These are phyloP conservation scores for Phytopythium helicoides DNA, from an alignment of 352 stramenopile genomes.

Conservation along the genomic window DNA sequence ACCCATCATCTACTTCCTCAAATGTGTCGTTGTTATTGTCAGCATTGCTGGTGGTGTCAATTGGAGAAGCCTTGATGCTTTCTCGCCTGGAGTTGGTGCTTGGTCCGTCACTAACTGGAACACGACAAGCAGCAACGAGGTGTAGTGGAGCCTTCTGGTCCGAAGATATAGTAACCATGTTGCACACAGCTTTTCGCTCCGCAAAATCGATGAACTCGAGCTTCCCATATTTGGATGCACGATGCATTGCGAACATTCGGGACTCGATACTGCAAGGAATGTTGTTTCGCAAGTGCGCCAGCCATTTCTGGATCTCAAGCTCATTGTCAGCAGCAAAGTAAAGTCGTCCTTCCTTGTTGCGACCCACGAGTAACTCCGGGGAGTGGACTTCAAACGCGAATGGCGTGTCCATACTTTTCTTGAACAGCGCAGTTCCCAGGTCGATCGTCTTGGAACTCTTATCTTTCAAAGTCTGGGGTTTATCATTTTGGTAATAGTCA, in stretches of 20 bases:
- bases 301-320: slow-evolving; percentile 88
- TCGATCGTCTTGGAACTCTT: slow-evolving; percentile 58
- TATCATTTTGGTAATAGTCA: slow-evolving; percentile 67
- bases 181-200: slow-evolving; percentile 44
- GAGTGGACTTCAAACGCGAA: slow-evolving; percentile 90
- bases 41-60: slow-evolving; percentile 13
- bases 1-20: slow-evolving; percentile 10
- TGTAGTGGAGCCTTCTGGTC: slow-evolving; percentile 65
- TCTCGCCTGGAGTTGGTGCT: neutral
- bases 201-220: slow-evolving; percentile 70
- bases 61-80: slow-evolving; percentile 15
- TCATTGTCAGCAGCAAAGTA: slow-evolving; percentile 86
- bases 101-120: neutral
- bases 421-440: slow-evolving; percentile 61
- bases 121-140: slow-evolving; percentile 38
- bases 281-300: slow-evolving; percentile 77
- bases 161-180: slow-evolving; percentile 16
- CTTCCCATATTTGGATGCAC: slow-evolving; percentile 44
- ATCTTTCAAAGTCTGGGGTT: slow-evolving; percentile 31
- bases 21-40: slow-evolving; percentile 18
- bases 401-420: slow-evolving; percentile 75
- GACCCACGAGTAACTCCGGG: slow-evolving; percentile 71
- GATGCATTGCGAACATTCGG: slow-evolving; percentile 80
- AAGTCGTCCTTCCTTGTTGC: slow-evolving; percentile 86
- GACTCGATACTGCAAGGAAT: slow-evolving; percentile 72